Conservation (phyloP, 2,329 filamentous ascomycete genomes). For the Pseudocercospora crystallina region DNA sequence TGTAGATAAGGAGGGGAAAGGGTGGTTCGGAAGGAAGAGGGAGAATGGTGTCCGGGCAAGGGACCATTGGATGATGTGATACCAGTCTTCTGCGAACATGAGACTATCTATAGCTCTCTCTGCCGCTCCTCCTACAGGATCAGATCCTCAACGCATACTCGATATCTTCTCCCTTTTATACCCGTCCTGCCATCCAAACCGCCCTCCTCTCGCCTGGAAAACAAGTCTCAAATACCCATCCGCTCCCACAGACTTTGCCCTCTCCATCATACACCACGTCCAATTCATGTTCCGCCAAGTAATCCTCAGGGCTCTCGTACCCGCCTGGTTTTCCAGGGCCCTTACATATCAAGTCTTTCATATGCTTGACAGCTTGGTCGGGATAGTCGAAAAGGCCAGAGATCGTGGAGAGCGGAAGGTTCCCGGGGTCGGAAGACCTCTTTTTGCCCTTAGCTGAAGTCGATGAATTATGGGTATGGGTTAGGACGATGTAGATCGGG, state of each 20-base stretch:
- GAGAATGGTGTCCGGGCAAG: too few species aligned
- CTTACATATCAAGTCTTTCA: not conserved
- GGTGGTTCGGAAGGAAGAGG: too few species aligned
- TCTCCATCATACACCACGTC: not conserved
- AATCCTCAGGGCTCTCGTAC: not conserved
- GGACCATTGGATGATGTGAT: too few species aligned
- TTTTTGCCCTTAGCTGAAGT: too few species aligned
- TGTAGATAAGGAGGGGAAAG: too few species aligned
- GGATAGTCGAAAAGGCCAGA: slow-evolving; percentile 1
- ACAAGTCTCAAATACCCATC: not conserved
- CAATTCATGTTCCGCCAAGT: not conserved
- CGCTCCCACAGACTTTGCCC: not conserved
- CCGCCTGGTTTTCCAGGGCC: not conserved
- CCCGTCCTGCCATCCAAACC: too few species aligned
- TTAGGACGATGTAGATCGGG: slow-evolving; percentile 5
- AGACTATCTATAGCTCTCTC: too few species aligned
- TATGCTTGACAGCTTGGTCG: not conserved
- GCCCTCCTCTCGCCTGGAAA: too few species aligned
- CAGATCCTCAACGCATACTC: too few species aligned
- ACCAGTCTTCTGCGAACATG: too few species aligned
- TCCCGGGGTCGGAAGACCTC: not conserved
- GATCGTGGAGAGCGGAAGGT: not conserved
- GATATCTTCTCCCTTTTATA: too few species aligned
- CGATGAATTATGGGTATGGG: not conserved
- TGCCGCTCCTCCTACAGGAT: too few species aligned